Base-by-base conservation (phyloP, 2,329 filamentous ascomycete species). In the Aspergillus fischeri region DNA sequence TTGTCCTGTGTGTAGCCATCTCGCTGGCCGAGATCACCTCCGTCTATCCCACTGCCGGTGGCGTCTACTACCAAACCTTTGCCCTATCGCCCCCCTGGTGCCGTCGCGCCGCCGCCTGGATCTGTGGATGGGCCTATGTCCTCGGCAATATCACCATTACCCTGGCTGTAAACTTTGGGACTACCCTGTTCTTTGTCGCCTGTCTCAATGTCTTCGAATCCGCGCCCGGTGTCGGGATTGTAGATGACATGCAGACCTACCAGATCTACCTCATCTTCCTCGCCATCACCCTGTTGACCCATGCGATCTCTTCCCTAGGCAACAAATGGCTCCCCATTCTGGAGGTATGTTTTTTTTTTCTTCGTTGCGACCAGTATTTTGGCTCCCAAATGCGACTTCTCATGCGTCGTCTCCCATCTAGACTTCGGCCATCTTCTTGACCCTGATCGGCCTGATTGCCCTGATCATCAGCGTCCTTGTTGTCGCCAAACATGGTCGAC, bases 91-190 rank as follows among this genome's bases (percentile, higher is more conserved):
- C 85, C 0, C 78, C 78, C 38, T 77, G 84, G 67, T 89, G 82
- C 73, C 84, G 86, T 7, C 85, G 85, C 2, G 79, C 89, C 25
- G 81, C 86, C 7, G 84, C 81, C 7, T 90, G 85, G 81, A 82
- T 88, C 24, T 87, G 86, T 4, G 87, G 87, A 4, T 90, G 87
- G 86, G 71, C 87, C 24, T 92, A 89, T 69, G 83, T 90, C 20
- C 85, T 91, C 52, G 90, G 90, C 57, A 92, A 92, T 75, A 87
- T 91, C 71, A 91, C 87, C 63, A 92, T 89, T 49, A 89, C 86
- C 0, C 77, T 90, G 0, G 86, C 89, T 5, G 88, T 88, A 1
- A 90, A 90, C 68, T 90, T 92, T 64, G 89, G 88, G 67, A 82
- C 81, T n/a, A 75, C 81, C 3, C 72, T 80, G 17, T 83, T 84